Conservation (phyloP, 2,329 filamentous ascomycete genomes). For the Iodosphaeria phyllophila region DNA sequence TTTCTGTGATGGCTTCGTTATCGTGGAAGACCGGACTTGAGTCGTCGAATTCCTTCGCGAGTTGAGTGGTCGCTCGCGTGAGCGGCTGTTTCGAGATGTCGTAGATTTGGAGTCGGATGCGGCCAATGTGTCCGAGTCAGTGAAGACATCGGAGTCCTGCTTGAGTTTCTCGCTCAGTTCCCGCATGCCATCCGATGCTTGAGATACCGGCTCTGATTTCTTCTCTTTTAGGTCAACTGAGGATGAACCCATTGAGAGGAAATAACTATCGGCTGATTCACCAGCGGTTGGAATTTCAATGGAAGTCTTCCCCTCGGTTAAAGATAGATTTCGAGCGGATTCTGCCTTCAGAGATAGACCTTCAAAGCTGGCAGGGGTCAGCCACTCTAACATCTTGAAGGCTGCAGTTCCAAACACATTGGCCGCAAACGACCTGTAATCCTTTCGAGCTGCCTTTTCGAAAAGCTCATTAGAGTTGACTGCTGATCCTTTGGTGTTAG, state of each 20-base stretch:
- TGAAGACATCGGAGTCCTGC: no score
- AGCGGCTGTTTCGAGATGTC: no score
- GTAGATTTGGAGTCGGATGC: no score
- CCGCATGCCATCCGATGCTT: no score
- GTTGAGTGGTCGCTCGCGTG: constrained; percentile 5
- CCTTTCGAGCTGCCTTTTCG: constrained; percentile 29
- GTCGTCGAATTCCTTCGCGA: constrained; percentile 11
- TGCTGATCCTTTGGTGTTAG: no score
- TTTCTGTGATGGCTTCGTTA: constrained; percentile 8
- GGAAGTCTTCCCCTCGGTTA: neutral
- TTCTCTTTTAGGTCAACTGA: constrained; percentile 2
- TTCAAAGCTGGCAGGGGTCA: constrained; percentile 38
- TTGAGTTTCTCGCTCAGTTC: neutral
- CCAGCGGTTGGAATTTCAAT: neutral
- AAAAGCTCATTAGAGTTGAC: constrained; percentile 21
- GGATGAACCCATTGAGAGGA: constrained; percentile 1
- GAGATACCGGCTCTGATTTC: no score
- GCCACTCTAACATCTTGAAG: constrained; percentile 53
- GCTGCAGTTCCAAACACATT: constrained; percentile 46
- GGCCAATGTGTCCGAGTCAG: no score
- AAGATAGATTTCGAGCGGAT: neutral
- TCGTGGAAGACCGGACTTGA: constrained; percentile 12
- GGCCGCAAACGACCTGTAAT: constrained; percentile 40
- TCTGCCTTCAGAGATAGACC: constrained; percentile 24
- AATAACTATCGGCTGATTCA: constrained; percentile 1